Base-by-base conservation (phyloP, 768 basidiomycete genomes). In the Lyophyllum atratum region DNA sequence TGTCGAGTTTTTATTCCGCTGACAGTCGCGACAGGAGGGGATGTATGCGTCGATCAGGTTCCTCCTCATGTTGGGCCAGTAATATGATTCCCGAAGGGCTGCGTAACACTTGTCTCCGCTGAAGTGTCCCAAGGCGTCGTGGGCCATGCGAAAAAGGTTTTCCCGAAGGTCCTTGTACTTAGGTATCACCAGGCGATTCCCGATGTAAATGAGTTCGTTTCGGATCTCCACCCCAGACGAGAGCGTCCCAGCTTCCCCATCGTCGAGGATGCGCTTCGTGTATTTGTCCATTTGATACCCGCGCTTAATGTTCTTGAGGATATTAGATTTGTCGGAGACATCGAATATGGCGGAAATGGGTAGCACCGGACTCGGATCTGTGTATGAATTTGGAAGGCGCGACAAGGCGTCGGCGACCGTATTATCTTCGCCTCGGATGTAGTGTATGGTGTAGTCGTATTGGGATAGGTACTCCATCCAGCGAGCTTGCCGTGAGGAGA, bases 1-100 rank as follows among this genome's bases (percentile, higher is more conserved):
- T 3, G 34, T 37, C 8, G 34, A 37, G 34, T 37, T 37, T 37
- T 37, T 37, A 15, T 37, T 37, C 3, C 12, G 34, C 12, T 37
- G 34, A 15, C 34, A 37, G 12, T 37, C 34, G 11, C 34, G 34
- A 37, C 34, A 37, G 11, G 34, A 37, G 4, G 34, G 34, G 34
- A 37, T 37, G 12, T 37, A 37, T 3, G 34, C 12, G 34, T 37
- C 8, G 6, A 37, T 15, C 8, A 37, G 34, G 34, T 37, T 15
- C 4, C 34, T 9, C 17, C 34, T 7, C 34, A 37, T 37, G 12
- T 37, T 37, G 3, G 34, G 34, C 34, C 34, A 37, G 14, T 37
- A 37, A 14, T 37, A 37, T 3, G 34, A 37, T 7, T 7, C 34
- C 19, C 58, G 54, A 62, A 66, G 43, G 19, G 43, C 19, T 3